Evolutionary conservation across 495 filamentous ascomycete species (phyloP).

Genomic region (Penicillium desertorum): DNA sequence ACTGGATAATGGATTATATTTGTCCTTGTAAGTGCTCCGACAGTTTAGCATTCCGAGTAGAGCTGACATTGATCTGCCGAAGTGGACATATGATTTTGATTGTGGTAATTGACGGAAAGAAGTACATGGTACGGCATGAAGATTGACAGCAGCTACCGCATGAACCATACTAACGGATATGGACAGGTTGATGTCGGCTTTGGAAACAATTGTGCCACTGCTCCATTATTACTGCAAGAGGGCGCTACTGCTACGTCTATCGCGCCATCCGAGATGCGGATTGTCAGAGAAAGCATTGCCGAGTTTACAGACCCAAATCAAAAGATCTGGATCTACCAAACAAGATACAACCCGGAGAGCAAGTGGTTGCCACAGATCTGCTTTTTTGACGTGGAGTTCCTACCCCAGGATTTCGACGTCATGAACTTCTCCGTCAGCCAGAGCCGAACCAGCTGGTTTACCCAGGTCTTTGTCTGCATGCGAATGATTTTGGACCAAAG

Average conservation of each 20-base stretch:
- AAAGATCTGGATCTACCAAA: slow-evolving; percentile 61
- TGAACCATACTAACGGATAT: slow-evolving; percentile 6
- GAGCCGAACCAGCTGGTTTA: slow-evolving; percentile 52
- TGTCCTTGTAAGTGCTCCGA: slow-evolving; percentile 25
- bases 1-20: slow-evolving; percentile 27
- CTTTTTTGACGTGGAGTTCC: slow-evolving; percentile 61
- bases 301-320: slow-evolving; percentile 44
- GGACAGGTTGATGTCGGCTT: slow-evolving; percentile 69
- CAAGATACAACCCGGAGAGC: slow-evolving; percentile 43
- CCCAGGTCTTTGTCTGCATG: slow-evolving; percentile 49
- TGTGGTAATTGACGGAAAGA: slow-evolving; percentile 52
- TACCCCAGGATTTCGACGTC: slow-evolving; percentile 55
- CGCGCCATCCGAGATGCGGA: slow-evolving; percentile 49
- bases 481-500: slow-evolving; percentile 49
- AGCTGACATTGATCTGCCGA: neutral
- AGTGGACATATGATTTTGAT: slow-evolving; percentile 66
- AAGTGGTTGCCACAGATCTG: slow-evolving; percentile 56
- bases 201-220: slow-evolving; percentile 56
- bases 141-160: neutral
- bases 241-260: slow-evolving; percentile 42
- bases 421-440: slow-evolving; percentile 59
- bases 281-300: slow-evolving; percentile 44
- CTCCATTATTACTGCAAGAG: slow-evolving; percentile 52
- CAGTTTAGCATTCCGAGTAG: neutral
- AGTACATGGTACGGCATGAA: slow-evolving; percentile 46